Percentiles rank a stretch among this genome's conserved stretches.
These are phyloP conservation scores for Cryomyces minteri DNA, from an alignment of 495 filamentous ascomycete species.

Conservation along the genomic window DNA sequence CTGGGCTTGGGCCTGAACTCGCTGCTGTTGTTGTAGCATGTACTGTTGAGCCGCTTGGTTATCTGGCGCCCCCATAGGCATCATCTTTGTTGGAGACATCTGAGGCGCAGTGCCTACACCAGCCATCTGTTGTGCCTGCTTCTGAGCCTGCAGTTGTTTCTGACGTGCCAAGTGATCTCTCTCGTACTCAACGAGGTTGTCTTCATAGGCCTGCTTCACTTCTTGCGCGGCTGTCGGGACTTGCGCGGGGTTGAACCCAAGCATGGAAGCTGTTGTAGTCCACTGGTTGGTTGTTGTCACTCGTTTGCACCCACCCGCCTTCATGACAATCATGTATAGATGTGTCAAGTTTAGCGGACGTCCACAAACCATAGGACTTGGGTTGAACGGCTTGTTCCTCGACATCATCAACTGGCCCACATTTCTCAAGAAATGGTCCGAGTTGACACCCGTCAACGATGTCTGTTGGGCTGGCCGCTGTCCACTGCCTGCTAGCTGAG, in stretches of 20 bases:
- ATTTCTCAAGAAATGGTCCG: slow-evolving; percentile 57
- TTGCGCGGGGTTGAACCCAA: slow-evolving; percentile 50
- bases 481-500: slow-evolving; percentile 5
- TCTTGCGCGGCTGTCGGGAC: slow-evolving; percentile 46
- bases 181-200: slow-evolving; percentile 58
- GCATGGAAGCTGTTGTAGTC: slow-evolving; percentile 44
- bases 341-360: slow-evolving; percentile 51
- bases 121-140: slow-evolving; percentile 24
- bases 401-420: slow-evolving; percentile 50
- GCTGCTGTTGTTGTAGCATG: too few relatives aligned
- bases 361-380: slow-evolving; percentile 48
- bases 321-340: slow-evolving; percentile 58
- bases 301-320: slow-evolving; percentile 60
- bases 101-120: slow-evolving; percentile 10
- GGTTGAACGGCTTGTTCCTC: slow-evolving; percentile 42
- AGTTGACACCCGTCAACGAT: slow-evolving; percentile 21
- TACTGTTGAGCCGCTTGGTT: too few relatives aligned
- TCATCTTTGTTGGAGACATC: slow-evolving; percentile 23
- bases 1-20: too few relatives aligned
- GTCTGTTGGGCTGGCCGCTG: slow-evolving; percentile 2
- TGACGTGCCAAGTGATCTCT: slow-evolving; percentile 19
- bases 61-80: too few relatives aligned
- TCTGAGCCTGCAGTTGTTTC: slow-evolving; percentile 23
- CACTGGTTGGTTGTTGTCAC: slow-evolving; percentile 50
- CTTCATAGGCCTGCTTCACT: slow-evolving; percentile 51